Base-by-base conservation (phyloP, 2,329 filamentous ascomycete species). In the Xenosphaeropsis pyriputrescens region DNA sequence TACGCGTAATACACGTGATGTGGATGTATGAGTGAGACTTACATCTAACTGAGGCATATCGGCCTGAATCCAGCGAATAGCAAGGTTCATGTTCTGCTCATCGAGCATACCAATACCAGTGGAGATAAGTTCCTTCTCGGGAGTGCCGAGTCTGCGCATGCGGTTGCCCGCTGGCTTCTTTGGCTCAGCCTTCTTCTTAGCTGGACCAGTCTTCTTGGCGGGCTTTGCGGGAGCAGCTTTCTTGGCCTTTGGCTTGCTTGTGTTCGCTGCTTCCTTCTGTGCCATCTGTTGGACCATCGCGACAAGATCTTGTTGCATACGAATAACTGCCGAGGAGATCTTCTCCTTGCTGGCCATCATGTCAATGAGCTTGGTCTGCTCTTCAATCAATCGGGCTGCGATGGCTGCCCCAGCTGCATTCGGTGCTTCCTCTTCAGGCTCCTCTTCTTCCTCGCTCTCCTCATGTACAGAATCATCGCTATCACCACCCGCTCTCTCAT, bases 71-170 rank as follows among this genome's bases (percentile, higher is more conserved):
- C 96, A 88, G 42, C 81, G 75, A 22, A 95, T 84, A 0, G 89
- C 85, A 47, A 76, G 75, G 36, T 79, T 72, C 52, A 94, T 80
- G 47, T 85, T 77, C n/a, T 68, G 66, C 36, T 81, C 79, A 14
- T 86, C 78, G 40, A 96, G 74, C 44, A 79, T 78, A 49, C 79
- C 82, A 45, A 94, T 91, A 12, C 83, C 82, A 41, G 80, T 79
- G 2, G 85, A 89, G 41, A 98, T 93, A 46, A 88, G 75, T 41
- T 91, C 85, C 65, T 96, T 96, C 60, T 98, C 86, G 3, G 79
- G 73, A 6, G 75, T 79, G 33, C 85, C 75, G 51, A 83, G 72
- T 38, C 70, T 70, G n/a, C 68, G 63, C 50, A 32, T 39, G 11
- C 41, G 42, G 38, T 36, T 37, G 12, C 38, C 39, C 22, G 35